Evolutionary conservation across 352 stramenopile species (phyloP).

Genomic region (Lagenidium sp.): DNA sequence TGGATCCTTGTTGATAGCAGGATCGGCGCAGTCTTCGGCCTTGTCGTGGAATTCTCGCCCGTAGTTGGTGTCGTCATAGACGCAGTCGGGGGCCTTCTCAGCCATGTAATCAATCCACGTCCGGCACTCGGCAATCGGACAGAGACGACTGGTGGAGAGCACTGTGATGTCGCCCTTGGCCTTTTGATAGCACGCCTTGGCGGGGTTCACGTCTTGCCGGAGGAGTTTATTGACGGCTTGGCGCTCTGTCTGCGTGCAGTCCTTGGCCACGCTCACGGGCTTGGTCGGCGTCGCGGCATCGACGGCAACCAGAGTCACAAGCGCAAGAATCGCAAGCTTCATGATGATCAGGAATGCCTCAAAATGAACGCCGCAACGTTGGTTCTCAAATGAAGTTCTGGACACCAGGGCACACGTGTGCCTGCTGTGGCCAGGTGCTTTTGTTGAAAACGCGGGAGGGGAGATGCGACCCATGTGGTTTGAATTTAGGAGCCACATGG

Average conservation of each 20-base stretch:
- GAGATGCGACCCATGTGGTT: too few species aligned
- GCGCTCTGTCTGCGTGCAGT: constrained; percentile 45
- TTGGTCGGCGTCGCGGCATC: constrained; percentile 4
- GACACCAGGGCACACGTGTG: too few species aligned
- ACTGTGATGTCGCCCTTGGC: constrained; percentile 37
- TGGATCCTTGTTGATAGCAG: too few species aligned
- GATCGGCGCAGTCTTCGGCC: constrained; percentile 36
- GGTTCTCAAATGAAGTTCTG: too few species aligned
- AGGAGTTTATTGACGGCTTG: constrained; percentile 47
- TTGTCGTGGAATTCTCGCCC: constrained; percentile 30
- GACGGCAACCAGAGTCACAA: constrained; percentile 8
- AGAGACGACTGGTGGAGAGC: constrained; percentile 42
- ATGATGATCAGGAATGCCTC: too few species aligned
- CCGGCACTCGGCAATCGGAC: constrained; percentile 34
- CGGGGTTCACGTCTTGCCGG: constrained; percentile 41
- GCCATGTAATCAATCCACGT: constrained; percentile 52
- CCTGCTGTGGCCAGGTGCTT: too few species aligned
- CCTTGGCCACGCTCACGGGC: constrained; percentile 16
- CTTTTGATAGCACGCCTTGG: constrained; percentile 42
- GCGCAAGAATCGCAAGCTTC: constrained; percentile 20
- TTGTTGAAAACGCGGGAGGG: too few species aligned
- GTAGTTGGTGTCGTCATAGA: constrained; percentile 65
- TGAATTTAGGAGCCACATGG: too few species aligned
- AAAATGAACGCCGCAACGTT: too few species aligned
- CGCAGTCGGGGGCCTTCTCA: constrained; percentile 35